phyloP scores from a whole-genome alignment of 768 basidiomycete species.

The Austroboletus eburneus region DNA sequence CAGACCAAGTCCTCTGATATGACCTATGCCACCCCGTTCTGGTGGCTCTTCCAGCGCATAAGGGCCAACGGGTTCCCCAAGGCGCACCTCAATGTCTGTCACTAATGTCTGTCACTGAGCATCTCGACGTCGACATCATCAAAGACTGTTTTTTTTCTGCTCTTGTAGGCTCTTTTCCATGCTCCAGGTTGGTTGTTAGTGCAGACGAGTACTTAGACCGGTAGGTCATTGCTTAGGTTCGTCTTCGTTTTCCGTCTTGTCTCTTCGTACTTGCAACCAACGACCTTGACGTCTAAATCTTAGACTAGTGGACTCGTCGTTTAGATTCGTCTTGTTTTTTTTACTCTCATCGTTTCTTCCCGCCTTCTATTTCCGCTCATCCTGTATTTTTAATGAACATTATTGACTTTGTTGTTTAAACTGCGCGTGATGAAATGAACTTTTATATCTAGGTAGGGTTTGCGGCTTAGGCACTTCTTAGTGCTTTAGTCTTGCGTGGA shows the following conservation, averaged over 20 bases:
- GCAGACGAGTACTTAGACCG: not conserved
- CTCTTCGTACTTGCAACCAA: not conserved
- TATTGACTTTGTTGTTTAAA: too few relatives aligned
- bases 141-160: not conserved
- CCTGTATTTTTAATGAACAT: too few relatives aligned
- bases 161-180: not conserved
- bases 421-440: too few relatives aligned
- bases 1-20: constrained; percentile 24
- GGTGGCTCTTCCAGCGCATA: constrained; percentile 33
- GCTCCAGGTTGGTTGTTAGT: not conserved
- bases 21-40: constrained; percentile 39
- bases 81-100: constrained; percentile 8
- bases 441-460: too few relatives aligned
- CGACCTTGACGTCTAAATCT: not conserved
- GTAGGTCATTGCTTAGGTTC: not conserved
- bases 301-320: not conserved
- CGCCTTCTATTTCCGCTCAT: too few relatives aligned
- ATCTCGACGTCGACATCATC: not conserved
- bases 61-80: constrained; percentile 22
- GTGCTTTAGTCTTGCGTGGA: too few relatives aligned
- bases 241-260: not conserved
- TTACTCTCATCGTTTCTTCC: not conserved
- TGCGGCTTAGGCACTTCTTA: too few relatives aligned
- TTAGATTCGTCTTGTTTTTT: not conserved
- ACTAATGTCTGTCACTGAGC: too few relatives aligned